Evolutionary conservation across 495 filamentous ascomycete genomes (phyloP).

Genomic region (Penicillium maclennaniae): DNA sequence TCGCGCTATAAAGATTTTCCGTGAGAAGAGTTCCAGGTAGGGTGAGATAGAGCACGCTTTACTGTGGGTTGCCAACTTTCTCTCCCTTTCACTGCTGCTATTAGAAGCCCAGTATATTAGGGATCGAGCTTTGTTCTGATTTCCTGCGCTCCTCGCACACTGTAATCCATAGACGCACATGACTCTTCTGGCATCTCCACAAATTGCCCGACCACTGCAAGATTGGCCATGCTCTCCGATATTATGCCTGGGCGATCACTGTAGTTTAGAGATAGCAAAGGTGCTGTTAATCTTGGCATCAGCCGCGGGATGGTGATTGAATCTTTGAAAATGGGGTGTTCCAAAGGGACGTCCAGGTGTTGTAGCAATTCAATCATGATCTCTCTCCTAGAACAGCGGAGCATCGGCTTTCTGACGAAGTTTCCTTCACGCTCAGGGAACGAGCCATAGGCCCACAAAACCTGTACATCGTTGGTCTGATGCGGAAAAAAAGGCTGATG

Average conservation of each 20-base stretch:
- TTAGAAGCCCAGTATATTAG: no score
- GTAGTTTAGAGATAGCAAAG: conserved; percentile 27
- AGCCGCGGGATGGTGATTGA: conserved; percentile 26
- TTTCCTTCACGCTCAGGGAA: conserved; percentile 26
- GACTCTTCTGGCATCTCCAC: conserved; percentile 39
- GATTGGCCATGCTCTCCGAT: conserved; percentile 28
- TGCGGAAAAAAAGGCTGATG: conserved; percentile 34
- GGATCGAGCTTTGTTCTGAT: no score
- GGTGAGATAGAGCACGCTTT: background rate
- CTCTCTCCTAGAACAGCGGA: conserved; percentile 33
- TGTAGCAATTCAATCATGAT: conserved; percentile 34
- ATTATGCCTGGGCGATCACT: conserved; percentile 36
- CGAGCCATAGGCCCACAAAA: conserved; percentile 38
- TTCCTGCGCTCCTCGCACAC: conserved; percentile 35
- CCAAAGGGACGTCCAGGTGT: conserved; percentile 25
- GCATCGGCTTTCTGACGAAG: conserved; percentile 39
- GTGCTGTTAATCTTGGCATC: conserved; percentile 34
- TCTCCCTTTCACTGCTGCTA: no score
- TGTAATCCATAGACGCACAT: conserved; percentile 40
- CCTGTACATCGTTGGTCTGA: conserved; percentile 24
- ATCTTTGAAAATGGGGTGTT: conserved; percentile 6
- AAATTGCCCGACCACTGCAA: conserved; percentile 42
- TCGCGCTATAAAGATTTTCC: conserved; percentile 20
- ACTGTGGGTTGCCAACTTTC: no score
- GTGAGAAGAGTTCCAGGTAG: background rate